Evolutionary conservation across 768 basidiomycete species (phyloP), one percentile per base, ranked within the genome.

Genomic region (Trametes cinnabarina): DNA sequence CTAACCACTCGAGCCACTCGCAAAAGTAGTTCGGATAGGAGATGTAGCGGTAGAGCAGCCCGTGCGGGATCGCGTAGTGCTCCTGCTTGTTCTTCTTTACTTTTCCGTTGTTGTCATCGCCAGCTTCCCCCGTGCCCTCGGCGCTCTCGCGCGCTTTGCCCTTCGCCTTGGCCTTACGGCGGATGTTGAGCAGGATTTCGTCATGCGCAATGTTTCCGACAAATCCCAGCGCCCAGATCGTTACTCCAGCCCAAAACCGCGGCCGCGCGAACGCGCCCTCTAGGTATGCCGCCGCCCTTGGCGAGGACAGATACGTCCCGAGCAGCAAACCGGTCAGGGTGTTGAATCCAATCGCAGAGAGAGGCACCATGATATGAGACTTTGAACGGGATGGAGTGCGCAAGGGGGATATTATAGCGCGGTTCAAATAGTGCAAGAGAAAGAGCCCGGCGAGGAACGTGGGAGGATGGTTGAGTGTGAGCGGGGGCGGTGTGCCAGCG

Each of bases 1-100:
- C 93, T 10, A 84, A 63, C 94, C 95, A 98, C 73, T 98, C 96
- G 54, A 88, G 57, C 96, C 96, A 98, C 69, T 98, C 96, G 73
- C 88, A 93, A 19, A 93, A 74, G 74, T 98, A 98, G 71, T 97
- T 94, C 10, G 96, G 96, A 74, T 87, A 96, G 6, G 93, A 92
- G 65, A 98, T 76, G 67, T 82, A 86, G 41, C 70, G 65, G 77
- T 89, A 97, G 17, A 96, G 74, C 20, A 83, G 80, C 0, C 90
- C 92, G 49, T 87, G 81, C 0, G 96, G 94, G 58, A 94, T 86
- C 4, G 86, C 85, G 68, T 92, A 92, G 71, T 90, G 77, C 47
- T 84, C 81, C 40, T 69, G 57, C 43, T 58, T 62, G 60, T 60
- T 66, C 51, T 65, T 58, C 32, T 66, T 53, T 49, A 73, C 67